phyloP scores from a whole-genome alignment of 2,329 filamentous ascomycete genomes.

The Fusarium siculi region DNA sequence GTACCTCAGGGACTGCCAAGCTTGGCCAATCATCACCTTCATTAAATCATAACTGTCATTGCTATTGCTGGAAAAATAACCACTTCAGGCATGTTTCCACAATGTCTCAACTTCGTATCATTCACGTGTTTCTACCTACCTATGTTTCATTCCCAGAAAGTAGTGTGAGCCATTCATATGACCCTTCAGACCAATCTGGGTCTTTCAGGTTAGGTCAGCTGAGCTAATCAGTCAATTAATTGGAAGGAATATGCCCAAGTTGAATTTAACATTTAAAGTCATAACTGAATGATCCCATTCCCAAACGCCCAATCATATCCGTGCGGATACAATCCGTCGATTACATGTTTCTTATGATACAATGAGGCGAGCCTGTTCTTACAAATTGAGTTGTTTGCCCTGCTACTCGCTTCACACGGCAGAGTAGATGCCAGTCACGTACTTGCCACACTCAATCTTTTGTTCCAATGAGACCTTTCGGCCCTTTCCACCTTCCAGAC shows the following conservation, averaged over 20 bases:
- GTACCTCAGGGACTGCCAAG: not conserved
- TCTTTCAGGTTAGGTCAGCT: not conserved
- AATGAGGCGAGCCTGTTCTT: conserved; percentile 8
- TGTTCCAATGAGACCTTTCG: conserved; percentile 83
- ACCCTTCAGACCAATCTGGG: not conserved
- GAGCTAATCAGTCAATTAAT: conserved; percentile 12
- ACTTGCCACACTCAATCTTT: conserved; percentile 85
- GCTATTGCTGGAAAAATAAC: not conserved
- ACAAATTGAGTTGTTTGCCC: conserved; percentile 4
- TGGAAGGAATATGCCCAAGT: conserved; percentile 3
- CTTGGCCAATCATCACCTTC: not conserved
- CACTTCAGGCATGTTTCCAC: not conserved
- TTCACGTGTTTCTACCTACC: not conserved
- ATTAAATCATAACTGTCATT: not conserved
- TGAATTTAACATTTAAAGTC: conserved; percentile 27
- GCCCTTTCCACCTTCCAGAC: conserved; percentile 68
- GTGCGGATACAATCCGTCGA: conserved; percentile 24
- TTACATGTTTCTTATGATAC: conserved; percentile 35
- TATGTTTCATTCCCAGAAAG: not conserved
- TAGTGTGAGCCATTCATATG: conserved; percentile 10
- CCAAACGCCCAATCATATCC: conserved; percentile 26
- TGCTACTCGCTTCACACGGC: conserved; percentile 52
- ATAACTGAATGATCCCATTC: conserved; percentile 11
- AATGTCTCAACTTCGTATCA: not conserved
- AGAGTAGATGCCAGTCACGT: conserved; percentile 86